Conservation (phyloP, 176 grass and related monocot species). For the Chrysopogon serrulatus region DNA sequence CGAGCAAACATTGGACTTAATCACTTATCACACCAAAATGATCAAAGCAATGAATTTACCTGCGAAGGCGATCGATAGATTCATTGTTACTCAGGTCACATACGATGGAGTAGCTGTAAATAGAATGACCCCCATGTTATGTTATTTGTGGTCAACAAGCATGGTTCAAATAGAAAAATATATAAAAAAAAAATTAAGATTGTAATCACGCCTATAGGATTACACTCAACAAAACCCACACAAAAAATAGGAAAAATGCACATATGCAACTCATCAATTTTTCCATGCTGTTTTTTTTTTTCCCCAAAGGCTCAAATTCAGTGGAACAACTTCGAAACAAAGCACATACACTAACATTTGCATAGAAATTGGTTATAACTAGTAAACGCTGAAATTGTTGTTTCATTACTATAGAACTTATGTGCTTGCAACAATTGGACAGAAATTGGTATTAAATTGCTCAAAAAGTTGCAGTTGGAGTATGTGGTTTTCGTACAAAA, state of each 20-base stretch:
- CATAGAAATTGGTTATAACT: not conserved
- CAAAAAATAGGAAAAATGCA: slow-evolving; percentile 1
- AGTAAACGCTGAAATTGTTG: not conserved
- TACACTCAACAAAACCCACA: not conserved
- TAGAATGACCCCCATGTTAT: slow-evolving; percentile 4
- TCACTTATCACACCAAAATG: not conserved
- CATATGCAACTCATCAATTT: not conserved
- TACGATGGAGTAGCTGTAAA: slow-evolving; percentile 75
- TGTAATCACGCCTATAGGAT: not conserved
- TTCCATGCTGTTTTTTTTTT: not conserved
- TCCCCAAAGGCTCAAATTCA: not conserved
- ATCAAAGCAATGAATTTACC: slow-evolving; percentile 29
- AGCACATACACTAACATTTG: not conserved
- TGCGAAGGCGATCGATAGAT: slow-evolving; percentile 78
- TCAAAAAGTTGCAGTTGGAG: not conserved
- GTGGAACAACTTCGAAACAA: not conserved
- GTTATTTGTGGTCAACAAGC: slow-evolving; percentile 16
- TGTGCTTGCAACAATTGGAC: not conserved
- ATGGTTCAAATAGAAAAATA: not conserved
- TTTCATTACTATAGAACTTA: not conserved
- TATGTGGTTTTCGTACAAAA: not conserved
- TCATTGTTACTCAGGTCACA: slow-evolving; percentile 80
- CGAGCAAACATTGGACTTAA: not conserved
- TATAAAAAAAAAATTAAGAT: not conserved
- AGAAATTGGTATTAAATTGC: not conserved